phyloP scores from a whole-genome alignment of 2,329 filamentous ascomycete genomes.

The Alternaria viburni region DNA sequence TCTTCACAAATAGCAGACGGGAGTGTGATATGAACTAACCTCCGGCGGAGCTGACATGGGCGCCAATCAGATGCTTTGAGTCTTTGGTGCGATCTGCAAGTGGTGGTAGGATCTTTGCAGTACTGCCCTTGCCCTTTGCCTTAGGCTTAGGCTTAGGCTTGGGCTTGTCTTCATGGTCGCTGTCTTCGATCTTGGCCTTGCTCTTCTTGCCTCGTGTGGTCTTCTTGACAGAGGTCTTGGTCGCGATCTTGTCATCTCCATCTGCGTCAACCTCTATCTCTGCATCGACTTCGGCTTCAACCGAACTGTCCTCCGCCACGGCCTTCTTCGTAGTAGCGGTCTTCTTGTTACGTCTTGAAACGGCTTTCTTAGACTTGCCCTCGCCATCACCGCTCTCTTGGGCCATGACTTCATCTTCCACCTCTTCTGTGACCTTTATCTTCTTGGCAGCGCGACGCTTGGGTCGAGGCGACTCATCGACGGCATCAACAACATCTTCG shows the following conservation, averaged over 20 bases:
- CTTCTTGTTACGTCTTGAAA: neutral
- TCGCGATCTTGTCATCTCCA: neutral
- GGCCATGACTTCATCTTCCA: constrained; percentile 16
- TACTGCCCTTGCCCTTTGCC: constrained; percentile 55
- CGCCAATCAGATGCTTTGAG: constrained; percentile 84
- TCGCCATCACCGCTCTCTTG: constrained; percentile 12
- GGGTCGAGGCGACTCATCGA: constrained; percentile 13
- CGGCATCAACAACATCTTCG: constrained; percentile 4
- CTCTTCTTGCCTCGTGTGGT: neutral
- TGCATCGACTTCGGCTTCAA: neutral
- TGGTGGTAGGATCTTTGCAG: constrained; percentile 61
- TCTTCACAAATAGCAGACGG: neutral
- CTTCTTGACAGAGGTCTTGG: neutral
- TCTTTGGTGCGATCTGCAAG: constrained; percentile 72
- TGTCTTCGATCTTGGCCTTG: constrained; percentile 1
- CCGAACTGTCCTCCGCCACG: neutral
- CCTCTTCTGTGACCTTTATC: constrained; percentile 24
- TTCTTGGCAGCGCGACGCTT: constrained; percentile 24
- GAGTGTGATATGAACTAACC: constrained; percentile 59
- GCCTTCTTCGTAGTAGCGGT: neutral
- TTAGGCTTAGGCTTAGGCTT: constrained; percentile 33
- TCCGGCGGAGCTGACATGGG: constrained; percentile 89
- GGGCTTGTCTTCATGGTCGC: constrained; percentile 2
- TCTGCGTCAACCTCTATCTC: constrained; percentile 9
- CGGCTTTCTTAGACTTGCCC: constrained; percentile 14